Evolutionary conservation across 306 rosid species (phyloP), one percentile per base, ranked within the genome.

Genomic region (Cucumis sativus): DNA sequence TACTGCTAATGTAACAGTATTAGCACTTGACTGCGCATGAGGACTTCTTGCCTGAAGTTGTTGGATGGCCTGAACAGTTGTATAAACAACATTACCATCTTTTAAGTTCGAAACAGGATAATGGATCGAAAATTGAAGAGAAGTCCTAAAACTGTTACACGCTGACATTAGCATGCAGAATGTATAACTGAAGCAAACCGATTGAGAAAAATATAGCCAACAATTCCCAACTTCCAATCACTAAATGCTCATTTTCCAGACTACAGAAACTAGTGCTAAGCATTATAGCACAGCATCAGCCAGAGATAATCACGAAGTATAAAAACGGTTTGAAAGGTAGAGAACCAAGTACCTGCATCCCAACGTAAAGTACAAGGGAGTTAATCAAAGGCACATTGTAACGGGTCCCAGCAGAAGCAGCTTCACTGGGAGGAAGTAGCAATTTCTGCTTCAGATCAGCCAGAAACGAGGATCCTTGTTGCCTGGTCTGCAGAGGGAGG

Each of bases 341-440:
- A 75, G 52, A 75, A 41, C 63, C 71, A 43, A 72, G 58, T 83
- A 96, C 99, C 99, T 96, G 99, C 94, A 96, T 96, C 78, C 99
- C 99, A 30, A 96, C 98, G 67, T 92, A 89, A 21, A 92, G 88
- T 80, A 96, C 98, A 30, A 96, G 96, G 49, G 99, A 92, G 88
- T 96, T 96, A 78, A 96, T 91, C 83, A 92, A 81, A 8, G 98
- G 96, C 47, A 92, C 99, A 77, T 96, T 91, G 92, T 89, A 92
- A 66, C 87, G 90, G 51, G 98, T 92, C 67, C 99, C 99, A 16
- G 97, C 97, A 39, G 91, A 78, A 77, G 91, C 84, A 79, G 87
- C 91, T 72, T 96, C 98, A 80, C 81, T 89, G 8, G 92, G 87
- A 60, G 88, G 78, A 80, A 92, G 97, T 35, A 96, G 88, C 81